Conservation (phyloP, 805 yeast genomes). For the Cyberlindnera nakhonratchasimensis region DNA sequence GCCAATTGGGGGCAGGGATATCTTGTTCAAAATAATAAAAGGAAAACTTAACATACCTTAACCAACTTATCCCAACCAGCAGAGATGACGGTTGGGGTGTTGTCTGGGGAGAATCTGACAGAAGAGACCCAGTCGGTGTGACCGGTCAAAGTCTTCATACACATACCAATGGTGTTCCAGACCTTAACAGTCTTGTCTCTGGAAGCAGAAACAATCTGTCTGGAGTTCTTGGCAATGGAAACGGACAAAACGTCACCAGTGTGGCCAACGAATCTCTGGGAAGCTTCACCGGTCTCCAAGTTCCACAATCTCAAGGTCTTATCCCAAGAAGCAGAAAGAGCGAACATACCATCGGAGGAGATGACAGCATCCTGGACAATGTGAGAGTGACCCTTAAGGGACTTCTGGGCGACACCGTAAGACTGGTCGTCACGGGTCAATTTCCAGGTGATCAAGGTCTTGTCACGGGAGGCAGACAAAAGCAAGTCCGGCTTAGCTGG, state of each 20-base stretch:
- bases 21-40: slow-evolving; percentile 1
- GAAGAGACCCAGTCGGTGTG: slow-evolving; percentile 99
- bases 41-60: slow-evolving; percentile 73
- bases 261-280: slow-evolving; percentile 98
- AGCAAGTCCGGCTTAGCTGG: slow-evolving; percentile 97
- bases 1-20: background rate
- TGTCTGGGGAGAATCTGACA: slow-evolving; percentile 92
- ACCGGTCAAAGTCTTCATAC: slow-evolving; percentile 89
- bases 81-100: slow-evolving; percentile 79
- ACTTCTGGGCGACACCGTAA: slow-evolving; percentile 97
- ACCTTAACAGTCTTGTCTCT: slow-evolving; percentile 98
- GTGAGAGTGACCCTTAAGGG: slow-evolving; percentile 98
- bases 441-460: slow-evolving; percentile 97
- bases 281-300: slow-evolving; percentile 87
- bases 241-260: slow-evolving; percentile 95
- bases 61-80: slow-evolving; percentile 99
- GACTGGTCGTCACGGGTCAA: slow-evolving; percentile 93
- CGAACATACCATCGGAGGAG: slow-evolving; percentile 96
- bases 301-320: slow-evolving; percentile 99
- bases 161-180: slow-evolving; percentile 98
- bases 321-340: slow-evolving; percentile 99
- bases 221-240: slow-evolving; percentile 92
- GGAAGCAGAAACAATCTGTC: slow-evolving; percentile 98
- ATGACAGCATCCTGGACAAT: slow-evolving; percentile 96
- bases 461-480: slow-evolving; percentile 98